Base-by-base conservation (phyloP, 495 filamentous ascomycete species). In the Aspergillus bridgeri region DNA sequence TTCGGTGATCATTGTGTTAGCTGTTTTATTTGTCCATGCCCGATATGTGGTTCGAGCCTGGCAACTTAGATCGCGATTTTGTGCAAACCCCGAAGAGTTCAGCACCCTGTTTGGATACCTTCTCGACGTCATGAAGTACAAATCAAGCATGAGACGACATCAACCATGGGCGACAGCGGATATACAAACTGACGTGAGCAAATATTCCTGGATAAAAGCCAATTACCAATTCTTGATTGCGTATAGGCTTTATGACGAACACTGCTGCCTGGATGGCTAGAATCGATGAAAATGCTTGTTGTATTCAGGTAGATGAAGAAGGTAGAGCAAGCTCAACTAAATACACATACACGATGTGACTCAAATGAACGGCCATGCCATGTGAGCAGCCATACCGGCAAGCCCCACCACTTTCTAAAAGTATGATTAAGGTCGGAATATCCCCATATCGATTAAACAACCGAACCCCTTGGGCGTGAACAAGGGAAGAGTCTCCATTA, bases 401-500 rank as follows among this genome's bases (percentile, higher is more conserved):
- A n/a, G n/a, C n/a, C n/a, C n/a, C n/a, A n/a, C n/a, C 25, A 27
- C 25, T 4, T 27, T 27, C 25, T 27, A 4, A 7, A 27, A 27
- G 25, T 27, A 27, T 27, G 7, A 3, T 3, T 27, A 27, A 27
- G 25, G 4, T 27, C 25, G n/a, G n/a, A n/a, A n/a, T n/a, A n/a
- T n/a, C n/a, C n/a, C n/a, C n/a, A n/a, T n/a, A n/a, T n/a, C n/a
- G n/a, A n/a, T n/a, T n/a, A n/a, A n/a, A n/a, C n/a, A n/a, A n/a
- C n/a, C n/a, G n/a, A 71, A 79, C 69, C 80, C 73, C 52, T 69
- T 67, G 8, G 58, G 56, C 3, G 69, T 71, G 47, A 80, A 74
- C 23, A 80, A 55, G 0, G 77, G 78, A 44, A 80, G 24, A 1
- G 68, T 78, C 0, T 74, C 69, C 1, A 76, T 23, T 2, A 73